Conservation (phyloP, 2,329 filamentous ascomycete genomes). For the Ceratocystiopsis sp. region DNA sequence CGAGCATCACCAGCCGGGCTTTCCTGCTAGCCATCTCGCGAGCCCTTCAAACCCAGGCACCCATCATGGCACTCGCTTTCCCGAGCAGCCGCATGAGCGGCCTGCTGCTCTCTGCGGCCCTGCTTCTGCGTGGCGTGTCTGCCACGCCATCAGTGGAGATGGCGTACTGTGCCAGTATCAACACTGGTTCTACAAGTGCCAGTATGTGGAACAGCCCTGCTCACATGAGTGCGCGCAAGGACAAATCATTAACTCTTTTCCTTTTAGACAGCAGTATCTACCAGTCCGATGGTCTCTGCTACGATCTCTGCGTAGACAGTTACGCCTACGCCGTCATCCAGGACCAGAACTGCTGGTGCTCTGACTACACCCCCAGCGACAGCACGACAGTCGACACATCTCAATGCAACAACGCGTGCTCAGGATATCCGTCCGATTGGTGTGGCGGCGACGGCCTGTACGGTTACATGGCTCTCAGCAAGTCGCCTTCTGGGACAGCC, state of each 20-base stretch:
- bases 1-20: too few species aligned
- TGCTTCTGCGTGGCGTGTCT: slow-evolving; percentile 9
- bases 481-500: slow-evolving; percentile 39
- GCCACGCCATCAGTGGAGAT: slow-evolving; percentile 17
- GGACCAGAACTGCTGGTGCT: slow-evolving; percentile 54
- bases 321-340: slow-evolving; percentile 56
- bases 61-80: not conserved
- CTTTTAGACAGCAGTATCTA: slow-evolving; percentile 33
- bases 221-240: too few species aligned
- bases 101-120: slow-evolving; percentile 8
- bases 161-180: slow-evolving; percentile 28
- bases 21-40: too few species aligned
- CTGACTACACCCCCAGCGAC: slow-evolving; percentile 43
- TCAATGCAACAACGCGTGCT: slow-evolving; percentile 42
- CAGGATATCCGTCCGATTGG: slow-evolving; percentile 48
- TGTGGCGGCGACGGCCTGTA: slow-evolving; percentile 48
- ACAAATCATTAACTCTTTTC: not conserved
- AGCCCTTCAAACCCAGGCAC: not conserved
- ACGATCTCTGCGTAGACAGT: slow-evolving; percentile 33
- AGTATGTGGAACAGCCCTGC: slow-evolving; percentile 19
- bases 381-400: slow-evolving; percentile 20
- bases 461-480: slow-evolving; percentile 44
- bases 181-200: slow-evolving; percentile 24
- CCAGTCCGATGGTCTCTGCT: slow-evolving; percentile 56
- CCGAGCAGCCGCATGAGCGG: not conserved